These are phyloP conservation scores for Puccinellia tenuiflora DNA, from an alignment of 176 grass and related monocot species.

Conservation along the genomic window DNA sequence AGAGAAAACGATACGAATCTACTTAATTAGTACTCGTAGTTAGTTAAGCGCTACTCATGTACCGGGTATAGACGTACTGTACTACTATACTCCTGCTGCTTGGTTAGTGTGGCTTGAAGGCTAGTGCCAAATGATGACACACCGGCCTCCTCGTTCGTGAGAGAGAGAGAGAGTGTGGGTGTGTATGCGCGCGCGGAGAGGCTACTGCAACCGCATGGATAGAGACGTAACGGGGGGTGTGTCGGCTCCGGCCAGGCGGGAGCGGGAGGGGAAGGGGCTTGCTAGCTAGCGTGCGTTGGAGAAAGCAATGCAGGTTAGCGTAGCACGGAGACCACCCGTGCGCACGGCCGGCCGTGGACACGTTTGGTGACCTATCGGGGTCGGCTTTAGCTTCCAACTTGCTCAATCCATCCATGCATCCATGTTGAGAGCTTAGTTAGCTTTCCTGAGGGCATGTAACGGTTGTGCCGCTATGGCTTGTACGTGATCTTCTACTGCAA, in stretches of 20 bases:
- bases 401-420: background rate
- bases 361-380: constrained; percentile 43
- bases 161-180: background rate
- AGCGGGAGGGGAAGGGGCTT: background rate
- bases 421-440: background rate
- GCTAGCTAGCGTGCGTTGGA: constrained; percentile 44
- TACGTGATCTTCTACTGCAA: background rate
- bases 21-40: background rate
- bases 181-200: too few species aligned
- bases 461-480: background rate
- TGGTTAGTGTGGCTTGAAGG: constrained; percentile 58
- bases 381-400: constrained; percentile 35
- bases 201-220: constrained; percentile 34
- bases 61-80: constrained; percentile 8
- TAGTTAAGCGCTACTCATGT: background rate
- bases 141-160: too few species aligned
- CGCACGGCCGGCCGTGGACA: constrained; percentile 22
- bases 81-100: background rate
- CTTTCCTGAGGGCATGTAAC: background rate
- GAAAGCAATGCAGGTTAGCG: constrained; percentile 51
- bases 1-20: background rate
- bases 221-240: constrained; percentile 15
- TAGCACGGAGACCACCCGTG: constrained; percentile 44
- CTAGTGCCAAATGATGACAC: constrained; percentile 46
- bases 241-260: background rate